Conservation (phyloP, 306 rosid species). For the Ochetophila trinervis region DNA sequence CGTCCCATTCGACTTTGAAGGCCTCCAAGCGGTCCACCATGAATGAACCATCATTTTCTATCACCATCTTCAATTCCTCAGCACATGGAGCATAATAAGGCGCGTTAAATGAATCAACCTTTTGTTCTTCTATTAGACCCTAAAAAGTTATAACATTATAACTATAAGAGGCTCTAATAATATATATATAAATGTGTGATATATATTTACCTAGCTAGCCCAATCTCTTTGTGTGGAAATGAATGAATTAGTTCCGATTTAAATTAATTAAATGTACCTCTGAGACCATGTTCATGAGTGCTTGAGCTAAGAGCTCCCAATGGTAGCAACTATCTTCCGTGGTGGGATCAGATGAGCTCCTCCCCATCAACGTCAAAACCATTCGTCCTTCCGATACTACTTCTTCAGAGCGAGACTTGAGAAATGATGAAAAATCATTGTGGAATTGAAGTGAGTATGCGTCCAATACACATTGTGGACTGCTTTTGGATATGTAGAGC, state of each 20-base stretch:
- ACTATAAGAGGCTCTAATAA: not conserved
- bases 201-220: not conserved
- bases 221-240: not conserved
- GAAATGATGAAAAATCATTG: constrained; percentile 45
- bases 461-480: constrained; percentile 49
- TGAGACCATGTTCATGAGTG: constrained; percentile 53
- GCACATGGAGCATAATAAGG: constrained; percentile 73
- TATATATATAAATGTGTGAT: no score
- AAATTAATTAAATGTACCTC: constrained; percentile 29
- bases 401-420: constrained; percentile 55
- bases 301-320: constrained; percentile 64
- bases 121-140: constrained; percentile 61
- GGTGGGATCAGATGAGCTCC: constrained; percentile 53
- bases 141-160: constrained; percentile 3
- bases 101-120: constrained; percentile 65
- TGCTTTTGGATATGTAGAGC: constrained; percentile 61
- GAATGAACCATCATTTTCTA: constrained; percentile 67
- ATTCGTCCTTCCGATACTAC: constrained; percentile 47
- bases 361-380: constrained; percentile 62
- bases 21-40: constrained; percentile 31
- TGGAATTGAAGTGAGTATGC: constrained; percentile 56
- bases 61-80: constrained; percentile 43
- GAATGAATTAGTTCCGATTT: not conserved
- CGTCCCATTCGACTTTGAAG: constrained; percentile 61
- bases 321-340: constrained; percentile 42